Conservation (phyloP, 257 asterid species). For the Craterostigma plantagineum region DNA sequence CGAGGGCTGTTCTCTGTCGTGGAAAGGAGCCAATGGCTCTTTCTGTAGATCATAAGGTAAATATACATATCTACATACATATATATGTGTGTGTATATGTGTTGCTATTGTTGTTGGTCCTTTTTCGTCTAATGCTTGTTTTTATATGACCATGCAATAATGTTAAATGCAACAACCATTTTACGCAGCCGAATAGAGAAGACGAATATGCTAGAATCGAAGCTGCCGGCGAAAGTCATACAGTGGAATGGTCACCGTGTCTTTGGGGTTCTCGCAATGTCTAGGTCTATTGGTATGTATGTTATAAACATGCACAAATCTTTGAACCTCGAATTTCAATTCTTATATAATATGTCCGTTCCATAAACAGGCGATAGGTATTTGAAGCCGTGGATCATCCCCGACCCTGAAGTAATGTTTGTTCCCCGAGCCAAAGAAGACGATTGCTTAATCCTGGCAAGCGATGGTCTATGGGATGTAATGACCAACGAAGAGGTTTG, state of each 20-base stretch:
- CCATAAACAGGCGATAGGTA: conserved; percentile 63
- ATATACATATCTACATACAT: no score
- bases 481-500: conserved; percentile 82
- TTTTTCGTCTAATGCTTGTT: no score
- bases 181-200: conserved; percentile 92
- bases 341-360: neutral
- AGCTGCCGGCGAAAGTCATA: conserved; percentile 96
- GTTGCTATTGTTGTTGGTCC: no score
- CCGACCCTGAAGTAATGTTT: conserved; percentile 73
- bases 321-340: neutral
- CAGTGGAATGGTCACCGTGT: conserved; percentile 99
- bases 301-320: neutral
- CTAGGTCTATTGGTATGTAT: conserved; percentile 78
- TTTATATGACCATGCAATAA: no score
- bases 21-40: conserved; percentile 71
- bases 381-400: conserved; percentile 78
- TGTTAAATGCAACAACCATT: no score
- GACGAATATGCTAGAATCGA: conserved; percentile 91
- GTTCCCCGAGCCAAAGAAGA: conserved; percentile 62
- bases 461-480: conserved; percentile 94
- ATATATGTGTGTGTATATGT: no score
- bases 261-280: conserved; percentile 95
- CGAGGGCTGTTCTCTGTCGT: conserved; percentile 90
- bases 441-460: conserved; percentile 68
- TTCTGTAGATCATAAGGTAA: conserved; percentile 78